A percentile compares a stretch with the other conserved stretches of the same genome.
Evolutionary conservation across 2,329 filamentous ascomycete species (phyloP).

Genomic region (Penicillium capsulatum): DNA sequence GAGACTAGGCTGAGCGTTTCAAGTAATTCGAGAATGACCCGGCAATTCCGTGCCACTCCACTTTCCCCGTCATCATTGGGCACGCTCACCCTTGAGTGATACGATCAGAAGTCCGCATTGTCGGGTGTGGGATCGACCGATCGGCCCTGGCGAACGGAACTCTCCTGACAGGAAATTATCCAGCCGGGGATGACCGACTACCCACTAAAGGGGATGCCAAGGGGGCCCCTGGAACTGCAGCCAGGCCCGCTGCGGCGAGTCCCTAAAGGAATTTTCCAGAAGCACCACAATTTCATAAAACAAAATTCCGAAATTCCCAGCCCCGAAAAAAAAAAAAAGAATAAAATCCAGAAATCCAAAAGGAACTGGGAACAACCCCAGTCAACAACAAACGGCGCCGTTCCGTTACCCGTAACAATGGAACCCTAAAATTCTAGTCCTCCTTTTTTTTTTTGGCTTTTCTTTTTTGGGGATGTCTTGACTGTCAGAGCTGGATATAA

Average conservation of each 20-base stretch:
- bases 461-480: conserved; percentile 10
- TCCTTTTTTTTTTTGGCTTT: conserved; percentile 9
- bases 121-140: conserved; percentile 18
- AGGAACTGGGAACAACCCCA: conserved; percentile 9
- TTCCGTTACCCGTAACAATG: conserved; percentile 18
- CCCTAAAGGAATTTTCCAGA: no score
- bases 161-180: conserved; percentile 1
- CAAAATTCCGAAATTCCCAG: conserved; percentile 4
- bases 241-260: no score
- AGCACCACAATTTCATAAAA: no score
- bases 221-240: no score
- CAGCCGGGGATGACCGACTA: no score
- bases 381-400: conserved; percentile 17
- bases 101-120: conserved; percentile 21
- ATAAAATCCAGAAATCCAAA: no score
- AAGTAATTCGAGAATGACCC: no score
- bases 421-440: conserved; percentile 22
- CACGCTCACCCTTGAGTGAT: not conserved
- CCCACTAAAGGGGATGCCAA: no score
- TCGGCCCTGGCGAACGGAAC: conserved; percentile 8
- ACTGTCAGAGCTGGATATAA: conserved; percentile 24
- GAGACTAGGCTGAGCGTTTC: not conserved
- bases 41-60: no score
- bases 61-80: no score
- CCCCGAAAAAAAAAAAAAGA: no score